These are phyloP conservation scores for Rhizophora mangle DNA, from an alignment of 345 rosid genomes.

Conservation along the genomic window DNA sequence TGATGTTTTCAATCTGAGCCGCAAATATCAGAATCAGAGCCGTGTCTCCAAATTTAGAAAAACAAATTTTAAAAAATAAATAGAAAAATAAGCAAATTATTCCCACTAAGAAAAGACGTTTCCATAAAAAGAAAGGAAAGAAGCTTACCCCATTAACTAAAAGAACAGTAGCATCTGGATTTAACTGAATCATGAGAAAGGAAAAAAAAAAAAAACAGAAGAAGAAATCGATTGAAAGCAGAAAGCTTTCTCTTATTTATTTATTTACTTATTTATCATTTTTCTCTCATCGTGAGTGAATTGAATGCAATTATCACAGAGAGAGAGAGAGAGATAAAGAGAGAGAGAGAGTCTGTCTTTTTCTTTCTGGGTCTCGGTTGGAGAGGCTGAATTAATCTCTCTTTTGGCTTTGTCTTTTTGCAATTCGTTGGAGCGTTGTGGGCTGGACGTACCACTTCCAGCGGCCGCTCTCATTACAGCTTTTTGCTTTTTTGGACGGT, in stretches of 20 bases:
- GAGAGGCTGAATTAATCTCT: too few relatives aligned
- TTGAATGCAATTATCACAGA: not conserved
- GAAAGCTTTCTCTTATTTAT: not conserved
- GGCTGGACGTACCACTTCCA: not conserved
- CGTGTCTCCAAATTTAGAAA: constrained; percentile 12
- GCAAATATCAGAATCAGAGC: constrained; percentile 3
- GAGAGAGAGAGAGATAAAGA: too few relatives aligned
- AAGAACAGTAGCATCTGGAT: not conserved
- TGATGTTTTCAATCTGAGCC: constrained; percentile 31
- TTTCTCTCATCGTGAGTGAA: not conserved
- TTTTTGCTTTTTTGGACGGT: constrained; percentile 3
- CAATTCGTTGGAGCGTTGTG: not conserved
- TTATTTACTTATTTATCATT: too few relatives aligned
- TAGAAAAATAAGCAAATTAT: not conserved
- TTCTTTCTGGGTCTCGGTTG: too few relatives aligned
- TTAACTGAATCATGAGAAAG: not conserved
- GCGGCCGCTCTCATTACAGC: not conserved
- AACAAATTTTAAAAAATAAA: not conserved
- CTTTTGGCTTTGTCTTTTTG: too few relatives aligned
- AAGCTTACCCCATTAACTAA: not conserved
- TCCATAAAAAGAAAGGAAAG: not conserved
- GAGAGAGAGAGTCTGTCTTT: too few relatives aligned
- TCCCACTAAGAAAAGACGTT: not conserved
- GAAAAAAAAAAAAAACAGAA: not conserved
- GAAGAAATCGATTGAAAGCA: not conserved